A percentile compares a stretch with the other conserved stretches of the same genome.
Conservation (phyloP, 2,329 filamentous ascomycete species). For the Ophiostoma piceae region DNA sequence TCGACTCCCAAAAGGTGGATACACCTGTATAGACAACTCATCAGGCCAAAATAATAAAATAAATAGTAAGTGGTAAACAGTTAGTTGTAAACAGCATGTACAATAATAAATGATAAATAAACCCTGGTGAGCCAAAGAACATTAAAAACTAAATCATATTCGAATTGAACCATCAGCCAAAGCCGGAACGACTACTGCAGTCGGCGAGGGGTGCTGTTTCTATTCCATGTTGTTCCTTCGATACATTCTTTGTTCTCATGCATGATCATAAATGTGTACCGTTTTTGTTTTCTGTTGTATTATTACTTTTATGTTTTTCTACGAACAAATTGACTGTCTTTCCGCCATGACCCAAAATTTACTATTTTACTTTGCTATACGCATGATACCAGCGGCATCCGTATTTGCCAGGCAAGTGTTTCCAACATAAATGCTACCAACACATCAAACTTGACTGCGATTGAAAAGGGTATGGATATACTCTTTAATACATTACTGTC, state of each 20-base stretch:
- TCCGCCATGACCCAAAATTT: not conserved
- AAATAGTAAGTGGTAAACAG: not conserved
- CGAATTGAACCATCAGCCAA: not conserved
- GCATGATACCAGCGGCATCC: not conserved
- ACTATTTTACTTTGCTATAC: not conserved
- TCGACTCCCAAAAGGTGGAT: slow-evolving; percentile 11
- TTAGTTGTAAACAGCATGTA: too few species aligned
- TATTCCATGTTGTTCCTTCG: not conserved
- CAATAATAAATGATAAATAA: not conserved
- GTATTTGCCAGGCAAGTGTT: not conserved
- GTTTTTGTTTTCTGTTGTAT: not conserved
- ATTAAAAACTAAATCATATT: not conserved
- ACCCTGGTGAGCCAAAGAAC: not conserved
- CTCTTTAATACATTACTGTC: not conserved
- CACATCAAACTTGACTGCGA: not conserved
- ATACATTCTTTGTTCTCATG: not conserved
- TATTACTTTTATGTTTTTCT: not conserved
- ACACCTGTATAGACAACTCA: slow-evolving; percentile 14
- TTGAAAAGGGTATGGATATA: not conserved
- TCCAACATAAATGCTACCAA: not conserved
- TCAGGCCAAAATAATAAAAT: not conserved
- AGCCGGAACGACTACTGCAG: not conserved
- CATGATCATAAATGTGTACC: not conserved
- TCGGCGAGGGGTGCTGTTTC: not conserved
- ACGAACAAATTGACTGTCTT: not conserved